These are phyloP conservation scores for Phaffomyces antillensis DNA, from an alignment of 805 yeast genomes.

Conservation along the genomic window DNA sequence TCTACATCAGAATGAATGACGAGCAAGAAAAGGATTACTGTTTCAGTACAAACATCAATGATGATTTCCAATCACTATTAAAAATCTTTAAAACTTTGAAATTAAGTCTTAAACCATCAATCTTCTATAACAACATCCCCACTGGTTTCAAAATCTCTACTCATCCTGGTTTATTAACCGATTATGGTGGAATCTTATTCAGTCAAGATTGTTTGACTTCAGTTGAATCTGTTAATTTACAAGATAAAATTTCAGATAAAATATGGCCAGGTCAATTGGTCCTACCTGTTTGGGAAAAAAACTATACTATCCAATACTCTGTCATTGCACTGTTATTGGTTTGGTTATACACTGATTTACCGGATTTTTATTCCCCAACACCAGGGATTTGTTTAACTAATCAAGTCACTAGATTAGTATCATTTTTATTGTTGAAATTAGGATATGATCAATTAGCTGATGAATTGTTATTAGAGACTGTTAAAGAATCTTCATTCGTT, in stretches of 20 bases:
- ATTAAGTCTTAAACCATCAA: conserved; percentile 69
- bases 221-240: conserved; percentile 38
- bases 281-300: conserved; percentile 60
- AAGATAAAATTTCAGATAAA: conserved; percentile 48
- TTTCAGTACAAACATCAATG: conserved; percentile 58
- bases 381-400: conserved; percentile 83
- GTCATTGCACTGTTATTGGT: conserved; percentile 31
- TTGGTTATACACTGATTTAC: conserved; percentile 94
- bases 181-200: conserved; percentile 74
- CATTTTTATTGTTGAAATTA: conserved; percentile 26
- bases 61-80: conserved; percentile 52
- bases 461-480: conserved; percentile 43
- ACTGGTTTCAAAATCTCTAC: conserved; percentile 52
- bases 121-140: conserved; percentile 64
- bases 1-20: conserved; percentile 69
- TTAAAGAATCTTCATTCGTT: conserved; percentile 29
- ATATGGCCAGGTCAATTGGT: conserved; percentile 90
- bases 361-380: conserved; percentile 83
- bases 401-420: conserved; percentile 33
- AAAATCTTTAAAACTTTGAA: conserved; percentile 62
- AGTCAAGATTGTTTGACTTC: conserved; percentile 47
- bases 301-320: conserved; percentile 35
- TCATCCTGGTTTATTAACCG: conserved; percentile 77
- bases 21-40: conserved; percentile 88
- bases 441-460: conserved; percentile 38